Base-by-base conservation (phyloP, 1,284 basidiomycete genomes). In the Sporisorium iseilematis-ciliati region DNA sequence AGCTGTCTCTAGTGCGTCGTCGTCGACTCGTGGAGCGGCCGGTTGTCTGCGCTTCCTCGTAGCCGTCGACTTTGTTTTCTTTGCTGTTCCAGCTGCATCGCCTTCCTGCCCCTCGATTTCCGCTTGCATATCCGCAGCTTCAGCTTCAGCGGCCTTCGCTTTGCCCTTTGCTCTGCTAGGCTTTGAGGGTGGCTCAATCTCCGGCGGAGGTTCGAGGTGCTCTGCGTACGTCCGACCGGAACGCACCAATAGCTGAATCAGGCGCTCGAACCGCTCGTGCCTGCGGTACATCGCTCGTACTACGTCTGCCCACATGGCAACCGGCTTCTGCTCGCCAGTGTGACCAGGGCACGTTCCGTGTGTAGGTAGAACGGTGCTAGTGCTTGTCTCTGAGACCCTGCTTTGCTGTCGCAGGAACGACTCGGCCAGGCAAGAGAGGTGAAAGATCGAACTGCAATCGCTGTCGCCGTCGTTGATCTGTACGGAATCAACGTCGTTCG, bases 371-470 rank as follows among this genome's bases (percentile, higher is more conserved):
- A 80, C 53, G 21, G 58, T 65, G 16, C 54, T 71, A 2, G 14
- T 51, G 46, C 58, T 55, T 0, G 21, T 33, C 2, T 16, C 46
- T 49, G 20, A 73, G 48, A 11, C 70, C 0, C 20, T 51, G 29
- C 16, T 31, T 7, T 23, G 50, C 38, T 70, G 63, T 33, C 63
- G n/a, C 1, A 91, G 87, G 82, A 93, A 92, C 21, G 87, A 81
- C 6, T 85, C 54, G 2, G 92, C 89, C 7, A 95, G 88, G 79
- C 93, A 95, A 0, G 82, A 74, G 0, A 94, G 86, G 83, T 95
- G 93, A 2, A 90, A 89, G 3, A 90, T 83, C 6, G 89, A 86
- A 1, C 77, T 86, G 84, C 91, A 92, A 11, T 23, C 21, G 6
- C 4, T 16, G 14, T 56, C 45, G 11, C 16, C 20, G 16, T 45